Conservation (phyloP, 371 early-diverging fungal genomes). For the Mortierella sp. region DNA sequence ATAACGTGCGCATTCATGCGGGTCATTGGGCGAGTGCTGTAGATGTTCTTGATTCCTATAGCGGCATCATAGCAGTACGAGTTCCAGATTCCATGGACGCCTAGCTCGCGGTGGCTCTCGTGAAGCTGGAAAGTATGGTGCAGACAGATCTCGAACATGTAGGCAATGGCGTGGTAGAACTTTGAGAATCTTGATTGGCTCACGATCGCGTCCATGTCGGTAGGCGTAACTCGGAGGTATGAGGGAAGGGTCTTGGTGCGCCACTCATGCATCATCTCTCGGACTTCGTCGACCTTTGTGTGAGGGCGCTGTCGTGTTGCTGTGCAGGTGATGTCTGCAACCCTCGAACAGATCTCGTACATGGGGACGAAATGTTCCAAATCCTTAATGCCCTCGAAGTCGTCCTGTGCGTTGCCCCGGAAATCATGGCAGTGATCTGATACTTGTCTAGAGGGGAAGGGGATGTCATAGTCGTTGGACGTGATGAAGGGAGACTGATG, state of each 20-base stretch:
- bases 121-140: constrained; percentile 57
- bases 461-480: constrained; percentile 51
- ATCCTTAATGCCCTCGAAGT: constrained; percentile 49
- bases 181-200: constrained; percentile 38
- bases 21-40: constrained; percentile 40
- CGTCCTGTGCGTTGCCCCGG: constrained; percentile 32
- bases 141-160: constrained; percentile 54
- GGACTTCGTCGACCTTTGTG: constrained; percentile 44
- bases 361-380: constrained; percentile 45
- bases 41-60: constrained; percentile 42
- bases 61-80: constrained; percentile 49
- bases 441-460: constrained; percentile 24
- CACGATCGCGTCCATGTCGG: constrained; percentile 33
- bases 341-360: constrained; percentile 46
- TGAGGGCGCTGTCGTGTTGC: constrained; percentile 44
- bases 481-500: constrained; percentile 56
- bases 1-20: constrained; percentile 54
- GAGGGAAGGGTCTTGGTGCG: constrained; percentile 30
- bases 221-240: constrained; percentile 33
- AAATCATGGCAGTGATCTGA: constrained; percentile 33
- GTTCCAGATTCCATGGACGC: constrained; percentile 45
- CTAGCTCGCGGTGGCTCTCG: constrained; percentile 38
- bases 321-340: constrained; percentile 55
- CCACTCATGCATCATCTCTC: constrained; percentile 41
- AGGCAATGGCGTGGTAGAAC: constrained; percentile 41